Percentiles rank a stretch among this genome's conserved stretches.
Evolutionary conservation across 208 protist genomes (phyloP).

Genomic region (Acanthamoeba rhysodes): DNA sequence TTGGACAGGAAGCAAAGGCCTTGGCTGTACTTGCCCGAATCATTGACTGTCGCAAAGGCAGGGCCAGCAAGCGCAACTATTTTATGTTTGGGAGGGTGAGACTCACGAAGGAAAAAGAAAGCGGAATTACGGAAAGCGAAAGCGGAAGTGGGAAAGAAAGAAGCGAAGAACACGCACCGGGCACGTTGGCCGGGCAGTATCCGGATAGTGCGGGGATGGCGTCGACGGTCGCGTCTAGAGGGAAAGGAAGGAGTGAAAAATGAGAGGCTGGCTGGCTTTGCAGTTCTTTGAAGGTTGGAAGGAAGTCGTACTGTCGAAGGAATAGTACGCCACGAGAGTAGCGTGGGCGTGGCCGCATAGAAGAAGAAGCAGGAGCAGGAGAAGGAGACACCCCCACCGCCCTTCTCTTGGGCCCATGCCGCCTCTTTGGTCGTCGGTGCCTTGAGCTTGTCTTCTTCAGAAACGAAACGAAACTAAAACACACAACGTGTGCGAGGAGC

Average conservation of each 20-base stretch:
- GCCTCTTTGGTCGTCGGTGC: background rate
- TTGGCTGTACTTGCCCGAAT: background rate
- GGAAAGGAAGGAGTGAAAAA: background rate
- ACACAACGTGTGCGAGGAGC: too few relatives aligned
- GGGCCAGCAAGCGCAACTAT: constrained; percentile 23
- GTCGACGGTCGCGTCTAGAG: background rate
- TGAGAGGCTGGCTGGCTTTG: background rate
- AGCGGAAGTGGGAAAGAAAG: background rate
- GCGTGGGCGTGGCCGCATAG: background rate
- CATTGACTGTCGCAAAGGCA: constrained; percentile 8
- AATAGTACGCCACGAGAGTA: constrained; percentile 34
- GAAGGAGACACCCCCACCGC: background rate
- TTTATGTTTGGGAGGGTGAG: background rate
- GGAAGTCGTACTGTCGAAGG: constrained; percentile 28
- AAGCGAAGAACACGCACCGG: background rate
- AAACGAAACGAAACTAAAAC: too few relatives aligned
- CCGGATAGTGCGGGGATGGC: background rate
- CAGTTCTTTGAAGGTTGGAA: background rate
- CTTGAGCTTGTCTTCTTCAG: too few relatives aligned
- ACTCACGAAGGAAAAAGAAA: background rate
- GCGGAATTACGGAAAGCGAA: background rate
- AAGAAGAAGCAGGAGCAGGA: background rate
- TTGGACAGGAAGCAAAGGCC: background rate
- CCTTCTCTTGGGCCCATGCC: background rate
- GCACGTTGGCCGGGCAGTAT: constrained; percentile 34